These are phyloP conservation scores for Paramecium sonneborni DNA, from an alignment of 73 alveolate species.

Conservation along the genomic window DNA sequence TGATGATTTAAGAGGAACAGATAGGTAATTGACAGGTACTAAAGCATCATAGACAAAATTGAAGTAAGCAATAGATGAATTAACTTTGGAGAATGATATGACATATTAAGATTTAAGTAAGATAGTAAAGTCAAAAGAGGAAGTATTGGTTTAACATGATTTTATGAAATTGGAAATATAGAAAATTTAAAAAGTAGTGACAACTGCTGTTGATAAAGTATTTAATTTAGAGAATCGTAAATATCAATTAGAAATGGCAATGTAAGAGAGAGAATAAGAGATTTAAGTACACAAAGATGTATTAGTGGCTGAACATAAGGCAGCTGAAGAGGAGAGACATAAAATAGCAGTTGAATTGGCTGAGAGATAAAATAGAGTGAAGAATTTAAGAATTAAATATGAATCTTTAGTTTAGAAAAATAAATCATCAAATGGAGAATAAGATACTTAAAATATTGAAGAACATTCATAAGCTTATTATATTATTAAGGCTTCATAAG, in stretches of 20 bases:
- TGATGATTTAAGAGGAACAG: slow-evolving; percentile 91
- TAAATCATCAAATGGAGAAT: slow-evolving; percentile 87
- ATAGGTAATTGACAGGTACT: slow-evolving; percentile 78
- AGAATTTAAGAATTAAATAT: slow-evolving; percentile 92
- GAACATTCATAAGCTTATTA: slow-evolving; percentile 96
- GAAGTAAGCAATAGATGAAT: slow-evolving; percentile 89
- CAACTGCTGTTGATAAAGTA: slow-evolving; percentile 93
- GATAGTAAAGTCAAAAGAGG: slow-evolving; percentile 91
- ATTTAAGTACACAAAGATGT: slow-evolving; percentile 97
- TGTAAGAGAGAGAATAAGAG: slow-evolving; percentile 98
- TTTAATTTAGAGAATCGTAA: slow-evolving; percentile 92
- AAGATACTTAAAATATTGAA: slow-evolving; percentile 80
- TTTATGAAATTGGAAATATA: slow-evolving; percentile 96
- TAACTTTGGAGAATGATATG: slow-evolving; percentile 95
- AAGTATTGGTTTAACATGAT: slow-evolving; percentile 96
- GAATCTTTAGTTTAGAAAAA: slow-evolving; percentile 92
- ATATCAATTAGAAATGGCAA: slow-evolving; percentile 94
- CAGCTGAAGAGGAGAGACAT: slow-evolving; percentile 98
- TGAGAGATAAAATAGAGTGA: slow-evolving; percentile 91
- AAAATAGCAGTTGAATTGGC: slow-evolving; percentile 96
- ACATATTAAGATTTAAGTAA: slow-evolving; percentile 92
- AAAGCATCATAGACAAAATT: slow-evolving; percentile 81
- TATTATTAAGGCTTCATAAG: slow-evolving; percentile 96
- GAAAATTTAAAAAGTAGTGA: slow-evolving; percentile 89
- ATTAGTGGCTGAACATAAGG: slow-evolving; percentile 89